Evolutionary conservation across 2,329 filamentous ascomycete species (phyloP), one percentile per base, ranked within the genome.

Genomic region (Fusarium virguliforme): DNA sequence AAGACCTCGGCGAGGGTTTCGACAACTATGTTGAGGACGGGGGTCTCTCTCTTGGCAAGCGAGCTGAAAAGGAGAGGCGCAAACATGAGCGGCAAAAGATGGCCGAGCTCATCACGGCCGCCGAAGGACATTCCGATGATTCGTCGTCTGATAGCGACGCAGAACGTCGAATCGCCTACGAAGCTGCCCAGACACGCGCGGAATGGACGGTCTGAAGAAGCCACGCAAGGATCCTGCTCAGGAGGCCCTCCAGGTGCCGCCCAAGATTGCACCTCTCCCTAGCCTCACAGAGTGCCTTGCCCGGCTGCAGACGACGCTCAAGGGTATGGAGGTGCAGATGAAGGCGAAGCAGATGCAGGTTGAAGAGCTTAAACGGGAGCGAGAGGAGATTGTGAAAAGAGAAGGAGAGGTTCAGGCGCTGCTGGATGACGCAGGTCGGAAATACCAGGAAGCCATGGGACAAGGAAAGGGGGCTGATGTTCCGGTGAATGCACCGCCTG

Each of bases 1-100:
- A 98, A 78, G 94, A 98, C 76, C 87, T 98, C 0, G 93, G 93
- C 38, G 96, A 98, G 82, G 95, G 94, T 0, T 98, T 97, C 74
- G 95, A 98, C 66, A 92, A 95, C 60, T 97, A 93, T 75, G 93
- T 96, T 8, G 93, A 96, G 41, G 94, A 97, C 77, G 94, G 93
- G 8, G 89, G 89, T 8, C 88, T 98, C 9, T 89, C 93, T 1
- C 85, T 98, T 0, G 94, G 94, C 35, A 90, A 87, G 68, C 93
- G 92, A 67, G 94, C 94, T 0, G 93, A 96, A 80, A 89, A 88
- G 22, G 93, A 94, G 73, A 91, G 89, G 0, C 84, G 88, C 54
- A 86, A 85, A 59, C 87, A 87, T 48, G 89, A 93, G 32, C 89
- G 93, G 32, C 88, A 90, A 62, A 90, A 94, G 74, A 98, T 98